phyloP scores from a whole-genome alignment of 352 stramenopile genomes.

The Globisporangium irregulare region DNA sequence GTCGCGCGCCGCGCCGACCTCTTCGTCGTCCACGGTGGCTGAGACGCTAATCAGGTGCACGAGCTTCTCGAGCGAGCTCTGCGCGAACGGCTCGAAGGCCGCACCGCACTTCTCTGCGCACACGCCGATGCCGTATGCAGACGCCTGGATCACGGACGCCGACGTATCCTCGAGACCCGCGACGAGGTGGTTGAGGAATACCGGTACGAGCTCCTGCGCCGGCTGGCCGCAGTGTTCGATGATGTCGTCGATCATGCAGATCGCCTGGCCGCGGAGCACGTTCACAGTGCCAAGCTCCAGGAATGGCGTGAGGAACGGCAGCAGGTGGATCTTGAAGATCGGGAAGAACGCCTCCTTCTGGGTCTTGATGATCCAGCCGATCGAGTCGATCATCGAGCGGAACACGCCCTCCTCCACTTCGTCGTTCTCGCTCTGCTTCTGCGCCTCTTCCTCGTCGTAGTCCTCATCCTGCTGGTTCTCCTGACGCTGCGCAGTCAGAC shows the following conservation, averaged over 20 bases:
- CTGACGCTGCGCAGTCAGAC: slow-evolving; percentile 51
- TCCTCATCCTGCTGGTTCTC: slow-evolving; percentile 78
- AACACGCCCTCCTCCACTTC: slow-evolving; percentile 79
- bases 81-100: slow-evolving; percentile 69
- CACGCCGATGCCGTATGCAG: slow-evolving; percentile 82
- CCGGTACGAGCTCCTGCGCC: slow-evolving; percentile 68
- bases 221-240: slow-evolving; percentile 78
- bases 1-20: slow-evolving; percentile 68
- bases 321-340: slow-evolving; percentile 64
- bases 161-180: slow-evolving; percentile 67
- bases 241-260: slow-evolving; percentile 88
- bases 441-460: slow-evolving; percentile 71
- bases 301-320: slow-evolving; percentile 66
- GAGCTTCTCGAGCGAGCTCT: slow-evolving; percentile 68
- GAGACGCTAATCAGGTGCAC: slow-evolving; percentile 59
- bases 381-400: slow-evolving; percentile 79
- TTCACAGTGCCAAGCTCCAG: slow-evolving; percentile 54
- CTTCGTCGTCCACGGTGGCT: slow-evolving; percentile 48
- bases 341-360: slow-evolving; percentile 78
- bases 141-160: slow-evolving; percentile 68
- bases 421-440: slow-evolving; percentile 65
- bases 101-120: slow-evolving; percentile 73
- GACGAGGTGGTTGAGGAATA: slow-evolving; percentile 72
- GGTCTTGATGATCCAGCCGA: slow-evolving; percentile 84
- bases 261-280: slow-evolving; percentile 74